These are phyloP conservation scores for Ehretia macrophylla DNA, from an alignment of 257 asterid species.

Conservation along the genomic window DNA sequence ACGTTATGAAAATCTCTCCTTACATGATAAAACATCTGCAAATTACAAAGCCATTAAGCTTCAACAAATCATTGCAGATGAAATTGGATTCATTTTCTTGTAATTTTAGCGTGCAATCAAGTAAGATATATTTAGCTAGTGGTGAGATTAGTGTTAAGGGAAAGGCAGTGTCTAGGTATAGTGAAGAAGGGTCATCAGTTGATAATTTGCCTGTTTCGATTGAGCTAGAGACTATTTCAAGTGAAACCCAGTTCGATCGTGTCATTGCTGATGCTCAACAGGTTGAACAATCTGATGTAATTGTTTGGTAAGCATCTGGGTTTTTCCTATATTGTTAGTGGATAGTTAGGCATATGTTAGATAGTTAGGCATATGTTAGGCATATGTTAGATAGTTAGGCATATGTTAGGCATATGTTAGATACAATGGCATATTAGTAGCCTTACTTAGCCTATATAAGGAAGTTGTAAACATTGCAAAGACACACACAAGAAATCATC, in stretches of 20 bases:
- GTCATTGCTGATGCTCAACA: slow-evolving; percentile 61
- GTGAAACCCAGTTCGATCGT: slow-evolving; percentile 67
- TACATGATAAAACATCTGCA: slow-evolving; percentile 21
- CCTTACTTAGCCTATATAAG: too few species aligned
- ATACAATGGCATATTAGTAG: too few species aligned
- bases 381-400: too few species aligned
- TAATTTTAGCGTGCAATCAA: slow-evolving; percentile 1
- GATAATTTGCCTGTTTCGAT: slow-evolving; percentile 51
- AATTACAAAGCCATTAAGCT: slow-evolving; percentile 16
- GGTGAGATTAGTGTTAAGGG: neutral
- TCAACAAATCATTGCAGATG: slow-evolving; percentile 1
- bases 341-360: too few species aligned
- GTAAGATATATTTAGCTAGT: too few species aligned
- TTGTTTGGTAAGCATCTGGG: slow-evolving; percentile 51
- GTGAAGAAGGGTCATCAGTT: slow-evolving; percentile 40
- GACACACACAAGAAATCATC: too few species aligned
- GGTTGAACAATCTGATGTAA: slow-evolving; percentile 49
- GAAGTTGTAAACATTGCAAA: too few species aligned
- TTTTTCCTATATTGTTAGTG: neutral
- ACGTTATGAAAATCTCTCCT: slow-evolving; percentile 20
- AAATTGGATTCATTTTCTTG: slow-evolving; percentile 6
- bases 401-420: too few species aligned
- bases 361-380: too few species aligned
- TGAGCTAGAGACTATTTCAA: slow-evolving; percentile 50
- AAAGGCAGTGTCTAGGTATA: slow-evolving; percentile 20